Conservation (phyloP, 169 alveolate genomes). For the Plasmodium vivax region DNA sequence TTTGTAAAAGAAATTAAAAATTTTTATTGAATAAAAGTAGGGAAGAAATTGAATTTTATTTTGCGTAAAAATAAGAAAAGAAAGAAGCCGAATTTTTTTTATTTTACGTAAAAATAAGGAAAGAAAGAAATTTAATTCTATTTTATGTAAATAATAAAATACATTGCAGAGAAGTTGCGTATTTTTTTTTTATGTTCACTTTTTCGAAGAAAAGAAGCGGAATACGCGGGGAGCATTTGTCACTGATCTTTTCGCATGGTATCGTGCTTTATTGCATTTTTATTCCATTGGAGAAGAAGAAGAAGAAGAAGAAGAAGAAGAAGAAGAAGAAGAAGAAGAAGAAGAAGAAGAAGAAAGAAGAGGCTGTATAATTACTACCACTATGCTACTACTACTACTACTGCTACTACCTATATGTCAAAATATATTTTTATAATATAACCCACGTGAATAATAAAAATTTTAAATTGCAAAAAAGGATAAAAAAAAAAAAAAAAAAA, state of each 20-base stretch:
- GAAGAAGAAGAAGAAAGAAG: not conserved
- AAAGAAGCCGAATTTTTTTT: no score
- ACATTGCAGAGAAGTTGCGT: not conserved
- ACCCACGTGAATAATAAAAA: not conserved
- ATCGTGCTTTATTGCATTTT: not conserved
- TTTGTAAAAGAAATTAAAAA: not conserved
- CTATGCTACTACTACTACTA: no score
- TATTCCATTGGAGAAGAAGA: not conserved
- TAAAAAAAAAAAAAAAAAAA: no score
- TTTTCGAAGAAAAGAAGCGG: not conserved
- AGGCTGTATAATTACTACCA: not conserved
- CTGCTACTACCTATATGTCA: no score
- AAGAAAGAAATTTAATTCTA: no score
- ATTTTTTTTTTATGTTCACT: not conserved
- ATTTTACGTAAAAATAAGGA: no score
- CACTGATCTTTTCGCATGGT: not conserved
- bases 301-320: no score
- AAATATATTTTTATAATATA: no score
- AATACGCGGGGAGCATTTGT: not conserved
- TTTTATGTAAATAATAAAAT: no score
- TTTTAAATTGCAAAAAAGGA: not conserved
- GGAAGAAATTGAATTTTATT: not conserved
- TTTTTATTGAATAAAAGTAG: not conserved
- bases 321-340: no score
- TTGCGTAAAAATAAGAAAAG: no score